Conservation (phyloP, 805 yeast genomes). For the Wickerhamomyces ciferrii region DNA sequence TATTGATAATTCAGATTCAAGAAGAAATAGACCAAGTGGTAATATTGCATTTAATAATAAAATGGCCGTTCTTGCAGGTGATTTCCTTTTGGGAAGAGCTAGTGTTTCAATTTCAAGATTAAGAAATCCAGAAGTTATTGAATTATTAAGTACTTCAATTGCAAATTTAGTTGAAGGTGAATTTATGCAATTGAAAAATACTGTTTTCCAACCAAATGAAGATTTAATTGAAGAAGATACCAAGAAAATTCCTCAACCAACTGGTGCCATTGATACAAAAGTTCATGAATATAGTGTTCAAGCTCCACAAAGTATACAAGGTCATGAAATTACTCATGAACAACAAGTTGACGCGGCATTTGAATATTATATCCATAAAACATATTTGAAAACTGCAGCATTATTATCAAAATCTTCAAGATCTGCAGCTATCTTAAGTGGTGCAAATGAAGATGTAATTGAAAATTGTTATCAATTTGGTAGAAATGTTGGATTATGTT, state of each 20-base stretch:
- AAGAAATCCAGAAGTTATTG: slow-evolving; percentile 96
- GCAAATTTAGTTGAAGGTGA: slow-evolving; percentile 98
- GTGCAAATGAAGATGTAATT: slow-evolving; percentile 68
- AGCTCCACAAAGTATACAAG: slow-evolving; percentile 11
- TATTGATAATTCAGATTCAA: slow-evolving; percentile 80
- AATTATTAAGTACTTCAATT: slow-evolving; percentile 89
- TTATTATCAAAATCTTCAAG: slow-evolving; percentile 90
- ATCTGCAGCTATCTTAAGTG: slow-evolving; percentile 89
- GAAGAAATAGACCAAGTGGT: slow-evolving; percentile 89
- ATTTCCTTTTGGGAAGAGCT: slow-evolving; percentile 90
- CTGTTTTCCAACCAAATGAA: slow-evolving; percentile 56
- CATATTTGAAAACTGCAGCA: slow-evolving; percentile 92
- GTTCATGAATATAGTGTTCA: slow-evolving; percentile 29
- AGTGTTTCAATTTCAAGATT: slow-evolving; percentile 92
- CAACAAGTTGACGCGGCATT: slow-evolving; percentile 82
- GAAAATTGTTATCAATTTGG: slow-evolving; percentile 91
- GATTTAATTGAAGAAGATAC: slow-evolving; percentile 42
- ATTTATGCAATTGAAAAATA: slow-evolving; percentile 96
- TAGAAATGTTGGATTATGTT: slow-evolving; percentile 87
- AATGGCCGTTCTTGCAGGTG: slow-evolving; percentile 97
- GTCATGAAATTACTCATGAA: slow-evolving; percentile 40
- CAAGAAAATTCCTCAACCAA: slow-evolving; percentile 43
- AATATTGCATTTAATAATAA: slow-evolving; percentile 93
- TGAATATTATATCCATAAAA: slow-evolving; percentile 91
- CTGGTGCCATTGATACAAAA: slow-evolving; percentile 57